These are phyloP conservation scores for Tetrastigma voinierianum DNA, from an alignment of 164 flowering plant species.

Conservation along the genomic window DNA sequence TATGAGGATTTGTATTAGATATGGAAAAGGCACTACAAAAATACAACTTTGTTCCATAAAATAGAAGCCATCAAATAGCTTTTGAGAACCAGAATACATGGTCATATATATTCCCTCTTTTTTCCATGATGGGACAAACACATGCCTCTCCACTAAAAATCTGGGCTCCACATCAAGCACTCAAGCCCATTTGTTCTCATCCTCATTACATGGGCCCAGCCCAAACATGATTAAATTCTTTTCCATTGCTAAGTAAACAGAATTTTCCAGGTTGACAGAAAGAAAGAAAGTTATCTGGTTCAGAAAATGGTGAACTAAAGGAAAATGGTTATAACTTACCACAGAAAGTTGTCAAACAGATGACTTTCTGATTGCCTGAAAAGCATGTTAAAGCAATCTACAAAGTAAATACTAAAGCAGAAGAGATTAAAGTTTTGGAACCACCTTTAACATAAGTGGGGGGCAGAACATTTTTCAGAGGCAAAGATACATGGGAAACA, in stretches of 20 bases:
- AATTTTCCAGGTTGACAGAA: background rate
- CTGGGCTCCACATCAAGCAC: constrained; percentile 18
- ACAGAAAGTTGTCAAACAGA: background rate
- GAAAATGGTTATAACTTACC: background rate
- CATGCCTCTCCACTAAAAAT: constrained; percentile 23
- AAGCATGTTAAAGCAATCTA: too few relatives aligned
- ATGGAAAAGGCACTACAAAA: background rate
- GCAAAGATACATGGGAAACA: too few relatives aligned
- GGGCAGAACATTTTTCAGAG: too few relatives aligned
- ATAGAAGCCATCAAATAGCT: constrained; percentile 4
- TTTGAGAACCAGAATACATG: constrained; percentile 9
- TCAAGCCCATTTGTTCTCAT: constrained; percentile 16
- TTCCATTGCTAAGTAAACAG: background rate
- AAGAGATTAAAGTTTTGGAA: too few relatives aligned
- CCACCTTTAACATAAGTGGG: too few relatives aligned
- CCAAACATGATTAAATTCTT: background rate
- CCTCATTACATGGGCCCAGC: background rate
- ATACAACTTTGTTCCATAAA: constrained; percentile 1
- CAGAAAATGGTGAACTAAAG: background rate
- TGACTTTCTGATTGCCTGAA: too few relatives aligned
- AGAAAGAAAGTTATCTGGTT: background rate
- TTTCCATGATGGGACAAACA: constrained; percentile 20
- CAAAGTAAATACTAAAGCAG: too few relatives aligned
- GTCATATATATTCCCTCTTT: constrained; percentile 20
- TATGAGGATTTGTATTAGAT: constrained; percentile 4